Evolutionary conservation across 805 yeast species (phyloP).

Genomic region (Suhomyces canberraensis): DNA sequence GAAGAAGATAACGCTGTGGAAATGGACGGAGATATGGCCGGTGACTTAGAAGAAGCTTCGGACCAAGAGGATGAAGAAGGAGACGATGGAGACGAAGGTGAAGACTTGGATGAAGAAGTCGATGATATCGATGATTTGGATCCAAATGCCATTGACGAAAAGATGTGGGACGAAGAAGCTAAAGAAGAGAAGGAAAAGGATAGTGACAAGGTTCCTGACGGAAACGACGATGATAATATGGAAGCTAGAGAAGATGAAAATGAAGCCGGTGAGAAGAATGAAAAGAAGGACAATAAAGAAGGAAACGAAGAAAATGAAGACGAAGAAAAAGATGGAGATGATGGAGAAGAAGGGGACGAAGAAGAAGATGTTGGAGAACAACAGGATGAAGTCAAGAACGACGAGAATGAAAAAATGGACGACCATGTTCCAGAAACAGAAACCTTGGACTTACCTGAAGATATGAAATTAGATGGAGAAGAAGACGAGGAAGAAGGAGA

Average conservation of each 20-base stretch:
- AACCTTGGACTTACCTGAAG: conserved; percentile 87
- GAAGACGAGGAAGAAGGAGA: conserved; percentile 49
- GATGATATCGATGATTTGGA: conserved; percentile 88
- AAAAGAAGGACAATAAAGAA: conserved; percentile 29
- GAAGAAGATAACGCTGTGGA: conserved; percentile 85
- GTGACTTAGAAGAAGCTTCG: conserved; percentile 77
- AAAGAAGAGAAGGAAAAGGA: conserved; percentile 79
- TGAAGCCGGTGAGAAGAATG: conserved; percentile 37
- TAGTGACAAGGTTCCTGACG: conserved; percentile 64
- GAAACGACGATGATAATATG: conserved; percentile 47
- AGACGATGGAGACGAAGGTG: conserved; percentile 39
- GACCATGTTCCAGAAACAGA: conserved; percentile 79
- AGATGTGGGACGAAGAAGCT: conserved; percentile 96
- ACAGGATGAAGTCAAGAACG: conserved; percentile 71
- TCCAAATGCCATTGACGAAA: conserved; percentile 93
- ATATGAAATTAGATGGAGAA: conserved; percentile 82
- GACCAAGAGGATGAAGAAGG: conserved; percentile 58
- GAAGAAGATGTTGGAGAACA: conserved; percentile 80
- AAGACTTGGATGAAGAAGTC: conserved; percentile 82
- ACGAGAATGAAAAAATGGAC: conserved; percentile 67
- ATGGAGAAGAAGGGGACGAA: conserved; percentile 53
- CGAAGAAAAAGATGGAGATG: conserved; percentile 42
- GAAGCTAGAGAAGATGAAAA: conserved; percentile 47
- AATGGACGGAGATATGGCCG: conserved; percentile 97
- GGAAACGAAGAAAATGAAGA: conserved; percentile 39